Evolutionary conservation across 2,329 filamentous ascomycete genomes (phyloP), one percentile per base, ranked within the genome.

Genomic region (Alternaria hordeiaustralica): DNA sequence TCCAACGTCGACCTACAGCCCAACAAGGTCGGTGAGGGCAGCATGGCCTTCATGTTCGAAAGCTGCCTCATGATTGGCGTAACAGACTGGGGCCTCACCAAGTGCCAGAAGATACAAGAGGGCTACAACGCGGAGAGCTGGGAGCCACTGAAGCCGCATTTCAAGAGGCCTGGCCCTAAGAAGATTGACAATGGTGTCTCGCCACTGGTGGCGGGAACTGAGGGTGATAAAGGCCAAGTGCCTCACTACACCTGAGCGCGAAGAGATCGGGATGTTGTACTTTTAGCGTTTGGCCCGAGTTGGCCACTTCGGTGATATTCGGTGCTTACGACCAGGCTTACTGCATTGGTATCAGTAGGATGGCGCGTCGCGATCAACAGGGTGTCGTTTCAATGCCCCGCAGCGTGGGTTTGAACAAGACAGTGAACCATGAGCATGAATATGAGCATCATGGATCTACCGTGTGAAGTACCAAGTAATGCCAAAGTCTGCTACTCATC

Each of bases 121-220:
- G 87, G 87, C 60, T 96, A 96, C 75, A 94, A 89, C 75, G 88
- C 89, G 61, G 91, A 96, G 83, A 94, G 92, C 77, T 97, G 93
- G 93, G 89, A 82, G 70, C 78, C 81, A 13, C 66, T 86, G 68
- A 84, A 84, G 73, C 75, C 83, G 62, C 82, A 81, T 58, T 86
- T 85, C 60, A 77, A 73, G 69, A 68, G 72, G 58, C 71, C 71
- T 18, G 67, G 66, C 4, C 66, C 68, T 7, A 66, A 66, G 59
- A 75, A 75, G 62, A 73, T 76, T 30, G 70, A 73, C 9, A 75
- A 76, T 60, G 68, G 73, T 4, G 69, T 65, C 9, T 61, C 60
- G 43, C 59, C 67, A 25, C 53, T 64, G 15, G 66, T 60, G 47
- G 66, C 67, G 23, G 71, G 65, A 10, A 45, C 53, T 9, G 59